These are phyloP conservation scores for Paraphoma chrysanthemicola DNA, from an alignment of 2,329 filamentous ascomycete genomes.

Conservation along the genomic window DNA sequence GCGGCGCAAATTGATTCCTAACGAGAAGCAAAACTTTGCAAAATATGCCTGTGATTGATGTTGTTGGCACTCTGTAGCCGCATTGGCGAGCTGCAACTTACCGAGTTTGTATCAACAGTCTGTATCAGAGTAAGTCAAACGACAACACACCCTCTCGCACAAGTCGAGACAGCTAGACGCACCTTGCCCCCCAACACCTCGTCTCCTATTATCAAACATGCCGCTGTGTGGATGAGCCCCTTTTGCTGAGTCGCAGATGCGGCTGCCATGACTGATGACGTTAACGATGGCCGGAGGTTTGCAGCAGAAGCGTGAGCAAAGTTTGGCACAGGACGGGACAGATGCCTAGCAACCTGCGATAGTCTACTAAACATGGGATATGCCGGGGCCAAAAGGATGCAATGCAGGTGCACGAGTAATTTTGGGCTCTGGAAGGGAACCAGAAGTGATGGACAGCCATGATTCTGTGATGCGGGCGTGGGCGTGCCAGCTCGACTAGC, in stretches of 20 bases:
- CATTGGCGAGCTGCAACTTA: conserved; percentile 16
- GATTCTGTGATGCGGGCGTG: not conserved
- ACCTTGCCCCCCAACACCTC: conserved; percentile 96
- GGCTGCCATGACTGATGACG: conserved; percentile 56
- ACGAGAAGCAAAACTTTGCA: conserved; percentile 70
- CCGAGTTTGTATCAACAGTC: conserved; percentile 71
- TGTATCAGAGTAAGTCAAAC: conserved; percentile 42
- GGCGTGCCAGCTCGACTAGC: conserved; percentile 13
- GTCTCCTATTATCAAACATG: conserved; percentile 95
- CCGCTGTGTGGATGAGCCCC: conserved; percentile 84
- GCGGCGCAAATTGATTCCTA: conserved; percentile 75
- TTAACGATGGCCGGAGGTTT: conserved; percentile 34
- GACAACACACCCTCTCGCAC: not conserved
- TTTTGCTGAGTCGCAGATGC: conserved; percentile 57
- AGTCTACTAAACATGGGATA: conserved; percentile 76
- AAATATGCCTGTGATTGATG: conserved; percentile 57
- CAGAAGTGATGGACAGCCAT: not conserved
- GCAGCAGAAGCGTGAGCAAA: conserved; percentile 59
- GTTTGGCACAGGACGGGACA: conserved; percentile 68
- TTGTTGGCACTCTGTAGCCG: not conserved
- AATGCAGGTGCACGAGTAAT: not conserved
- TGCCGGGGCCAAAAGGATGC: not conserved
- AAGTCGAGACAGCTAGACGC: conserved; percentile 25
- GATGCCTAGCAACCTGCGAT: conserved; percentile 74
- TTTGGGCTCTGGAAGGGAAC: not conserved